phyloP scores from a whole-genome alignment of 2,329 filamentous ascomycete genomes.

The Colletotrichum sp. region DNA sequence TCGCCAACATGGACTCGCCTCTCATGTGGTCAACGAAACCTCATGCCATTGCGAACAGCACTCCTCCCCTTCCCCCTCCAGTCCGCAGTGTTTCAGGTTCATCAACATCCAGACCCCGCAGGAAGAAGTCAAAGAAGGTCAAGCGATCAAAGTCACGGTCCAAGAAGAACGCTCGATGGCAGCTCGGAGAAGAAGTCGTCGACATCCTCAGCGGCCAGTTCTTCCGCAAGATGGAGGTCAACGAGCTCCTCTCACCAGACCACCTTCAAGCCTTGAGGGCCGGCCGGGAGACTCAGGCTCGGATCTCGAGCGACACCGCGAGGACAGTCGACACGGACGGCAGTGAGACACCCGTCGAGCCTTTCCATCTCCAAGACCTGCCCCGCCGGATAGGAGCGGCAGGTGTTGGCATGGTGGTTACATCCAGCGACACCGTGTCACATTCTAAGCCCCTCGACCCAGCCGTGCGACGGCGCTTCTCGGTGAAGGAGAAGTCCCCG shows the following conservation, averaged over 20 bases:
- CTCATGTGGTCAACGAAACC: conserved; percentile 21
- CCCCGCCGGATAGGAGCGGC: conserved; percentile 46
- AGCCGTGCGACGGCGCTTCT: conserved; percentile 27
- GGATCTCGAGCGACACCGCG: conserved; percentile 32
- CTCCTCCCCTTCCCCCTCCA: conserved; percentile 27
- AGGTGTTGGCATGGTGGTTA: conserved; percentile 33
- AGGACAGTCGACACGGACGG: conserved; percentile 31
- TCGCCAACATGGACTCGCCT: conserved; percentile 14
- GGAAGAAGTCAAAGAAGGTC: conserved; percentile 45
- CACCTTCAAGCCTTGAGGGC: conserved; percentile 28
- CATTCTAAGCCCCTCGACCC: conserved; percentile 27
- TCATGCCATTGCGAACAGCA: conserved; percentile 20
- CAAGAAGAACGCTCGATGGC: conserved; percentile 51
- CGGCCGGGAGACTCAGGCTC: conserved; percentile 36
- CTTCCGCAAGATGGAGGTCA: conserved; percentile 60
- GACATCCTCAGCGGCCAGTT: conserved; percentile 60
- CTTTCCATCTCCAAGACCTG: conserved; percentile 55
- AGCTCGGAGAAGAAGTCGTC: conserved; percentile 60
- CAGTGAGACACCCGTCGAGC: conserved; percentile 48
- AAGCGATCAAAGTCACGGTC: conserved; percentile 23
- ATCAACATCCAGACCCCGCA: conserved; percentile 40
- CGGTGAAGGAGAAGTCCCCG: conserved; percentile 20
- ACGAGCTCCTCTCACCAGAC: conserved; percentile 63
- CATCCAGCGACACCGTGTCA: conserved; percentile 31
- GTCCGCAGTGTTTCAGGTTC: conserved; percentile 33